These are phyloP conservation scores for Backusella luteola DNA, from an alignment of 192 early-diverging fungal species.

Conservation along the genomic window DNA sequence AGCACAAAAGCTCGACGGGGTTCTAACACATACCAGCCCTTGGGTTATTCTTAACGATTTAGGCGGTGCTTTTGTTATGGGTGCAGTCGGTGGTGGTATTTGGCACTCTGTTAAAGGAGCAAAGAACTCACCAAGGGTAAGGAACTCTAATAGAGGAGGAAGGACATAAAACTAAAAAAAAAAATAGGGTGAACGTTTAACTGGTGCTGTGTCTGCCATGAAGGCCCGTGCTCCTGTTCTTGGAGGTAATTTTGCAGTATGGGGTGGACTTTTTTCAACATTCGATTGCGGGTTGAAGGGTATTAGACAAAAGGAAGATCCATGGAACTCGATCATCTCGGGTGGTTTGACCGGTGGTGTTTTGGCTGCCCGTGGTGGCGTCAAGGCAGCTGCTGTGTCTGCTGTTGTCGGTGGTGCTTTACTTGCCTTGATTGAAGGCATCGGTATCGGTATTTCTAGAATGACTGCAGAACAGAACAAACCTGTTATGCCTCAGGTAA, in stretches of 20 bases:
- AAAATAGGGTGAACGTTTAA: slow-evolving; percentile 79
- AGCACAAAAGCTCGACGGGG: neutral
- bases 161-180: neutral
- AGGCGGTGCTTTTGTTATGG: slow-evolving; percentile 93
- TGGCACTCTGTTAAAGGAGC: slow-evolving; percentile 99
- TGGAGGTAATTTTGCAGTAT: slow-evolving; percentile 99
- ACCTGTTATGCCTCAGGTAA: slow-evolving; percentile 50
- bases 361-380: slow-evolving; percentile 85
- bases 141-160: neutral
- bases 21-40: slow-evolving; percentile 48
- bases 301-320: slow-evolving; percentile 97
- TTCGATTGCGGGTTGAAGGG: slow-evolving; percentile 95
- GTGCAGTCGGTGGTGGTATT: slow-evolving; percentile 91
- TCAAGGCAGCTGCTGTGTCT: slow-evolving; percentile 74
- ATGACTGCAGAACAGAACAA: slow-evolving; percentile 63
- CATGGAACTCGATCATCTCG: slow-evolving; percentile 95
- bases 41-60: slow-evolving; percentile 85
- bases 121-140: slow-evolving; percentile 93
- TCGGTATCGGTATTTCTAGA: slow-evolving; percentile 76
- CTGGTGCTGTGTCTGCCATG: slow-evolving; percentile 82
- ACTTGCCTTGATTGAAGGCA: slow-evolving; percentile 95
- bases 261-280: slow-evolving; percentile 97
- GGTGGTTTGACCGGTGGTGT: slow-evolving; percentile 95
- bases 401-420: slow-evolving; percentile 92
- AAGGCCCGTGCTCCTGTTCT: slow-evolving; percentile 94